phyloP scores from a whole-genome alignment of 2,329 filamentous ascomycete genomes.

The Aspergillus viridinutans region DNA sequence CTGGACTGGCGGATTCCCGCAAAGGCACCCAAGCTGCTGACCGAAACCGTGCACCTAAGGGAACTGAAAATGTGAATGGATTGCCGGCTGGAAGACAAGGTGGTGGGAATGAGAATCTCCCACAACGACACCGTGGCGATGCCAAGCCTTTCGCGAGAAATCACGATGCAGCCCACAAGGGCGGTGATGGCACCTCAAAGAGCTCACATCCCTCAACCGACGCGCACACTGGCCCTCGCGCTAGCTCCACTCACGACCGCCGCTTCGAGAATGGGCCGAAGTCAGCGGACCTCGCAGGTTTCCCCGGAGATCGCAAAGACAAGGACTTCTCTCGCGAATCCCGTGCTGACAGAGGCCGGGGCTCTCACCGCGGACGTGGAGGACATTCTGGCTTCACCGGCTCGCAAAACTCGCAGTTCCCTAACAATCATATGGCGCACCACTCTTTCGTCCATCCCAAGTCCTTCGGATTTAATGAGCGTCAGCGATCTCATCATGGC shows the following conservation, averaged over 20 bases:
- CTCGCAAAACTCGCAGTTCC: conserved; percentile 35
- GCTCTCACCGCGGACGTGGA: conserved; percentile 40
- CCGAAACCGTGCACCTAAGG: conserved; percentile 29
- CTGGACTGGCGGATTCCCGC: conserved; percentile 27
- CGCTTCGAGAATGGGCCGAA: conserved; percentile 37
- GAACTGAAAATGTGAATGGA: conserved; percentile 26
- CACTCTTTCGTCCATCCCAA: conserved; percentile 39
- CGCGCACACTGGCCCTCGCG: conserved; percentile 29
- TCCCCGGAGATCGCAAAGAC: conserved; percentile 30
- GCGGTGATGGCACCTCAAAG: conserved; percentile 24
- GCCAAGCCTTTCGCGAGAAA: conserved; percentile 33
- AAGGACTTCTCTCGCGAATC: conserved; percentile 35
- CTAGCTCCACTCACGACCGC: conserved; percentile 28
- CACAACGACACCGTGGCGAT: conserved; percentile 29
- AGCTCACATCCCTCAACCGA: conserved; percentile 29
- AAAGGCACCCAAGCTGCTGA: conserved; percentile 30
- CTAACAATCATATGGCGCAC: conserved; percentile 37
- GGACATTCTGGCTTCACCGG: conserved; percentile 33
- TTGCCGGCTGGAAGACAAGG: conserved; percentile 23
- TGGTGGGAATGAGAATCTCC: conserved; percentile 25
- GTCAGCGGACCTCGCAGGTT: conserved; percentile 33
- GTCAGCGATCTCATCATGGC: conserved; percentile 39
- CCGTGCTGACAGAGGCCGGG: conserved; percentile 38
- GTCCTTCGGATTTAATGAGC: conserved; percentile 39
- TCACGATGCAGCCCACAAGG: conserved; percentile 26